Conservation (phyloP, 177 flowering plant genomes). For the Vitis hybrid region DNA sequence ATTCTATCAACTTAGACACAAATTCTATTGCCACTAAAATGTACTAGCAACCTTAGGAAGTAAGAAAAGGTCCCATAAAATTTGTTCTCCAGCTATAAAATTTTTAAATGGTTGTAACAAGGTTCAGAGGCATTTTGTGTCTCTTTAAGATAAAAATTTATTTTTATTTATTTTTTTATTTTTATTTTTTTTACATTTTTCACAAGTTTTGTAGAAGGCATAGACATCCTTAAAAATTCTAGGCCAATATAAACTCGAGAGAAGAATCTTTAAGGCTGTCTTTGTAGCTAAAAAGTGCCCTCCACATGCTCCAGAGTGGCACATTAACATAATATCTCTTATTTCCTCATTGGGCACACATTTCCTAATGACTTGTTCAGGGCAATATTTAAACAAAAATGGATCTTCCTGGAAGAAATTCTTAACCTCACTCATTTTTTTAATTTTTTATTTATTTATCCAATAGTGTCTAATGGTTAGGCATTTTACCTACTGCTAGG, state of each 20-base stretch:
- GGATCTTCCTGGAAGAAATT: constrained; percentile 9
- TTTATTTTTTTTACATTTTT: neutral
- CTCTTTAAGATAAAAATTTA: neutral
- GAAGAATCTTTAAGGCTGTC: constrained; percentile 2
- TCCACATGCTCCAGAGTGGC: constrained; percentile 11
- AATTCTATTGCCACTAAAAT: constrained; percentile 5
- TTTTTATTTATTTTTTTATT: neutral
- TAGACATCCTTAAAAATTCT: neutral
- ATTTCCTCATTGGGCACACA: constrained; percentile 11
- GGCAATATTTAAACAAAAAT: constrained; percentile 2
- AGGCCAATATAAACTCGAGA: neutral
- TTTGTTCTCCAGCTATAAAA: neutral
- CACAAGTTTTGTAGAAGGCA: neutral
- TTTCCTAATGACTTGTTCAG: constrained; percentile 7
- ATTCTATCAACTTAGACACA: constrained; percentile 14
- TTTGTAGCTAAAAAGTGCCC: constrained; percentile 11
- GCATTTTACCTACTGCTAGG: neutral
- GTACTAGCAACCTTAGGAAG: neutral
- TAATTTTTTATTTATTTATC: neutral
- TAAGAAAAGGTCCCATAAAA: neutral
- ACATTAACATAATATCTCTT: neutral
- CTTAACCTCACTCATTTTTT: neutral
- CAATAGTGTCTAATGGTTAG: no score
- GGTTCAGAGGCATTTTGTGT: neutral
- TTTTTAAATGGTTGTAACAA: neutral